A percentile compares a stretch with the other conserved stretches of the same genome.
These are phyloP conservation scores for Pythium vanterpoolii DNA, from an alignment of 352 stramenopile species.

Conservation along the genomic window DNA sequence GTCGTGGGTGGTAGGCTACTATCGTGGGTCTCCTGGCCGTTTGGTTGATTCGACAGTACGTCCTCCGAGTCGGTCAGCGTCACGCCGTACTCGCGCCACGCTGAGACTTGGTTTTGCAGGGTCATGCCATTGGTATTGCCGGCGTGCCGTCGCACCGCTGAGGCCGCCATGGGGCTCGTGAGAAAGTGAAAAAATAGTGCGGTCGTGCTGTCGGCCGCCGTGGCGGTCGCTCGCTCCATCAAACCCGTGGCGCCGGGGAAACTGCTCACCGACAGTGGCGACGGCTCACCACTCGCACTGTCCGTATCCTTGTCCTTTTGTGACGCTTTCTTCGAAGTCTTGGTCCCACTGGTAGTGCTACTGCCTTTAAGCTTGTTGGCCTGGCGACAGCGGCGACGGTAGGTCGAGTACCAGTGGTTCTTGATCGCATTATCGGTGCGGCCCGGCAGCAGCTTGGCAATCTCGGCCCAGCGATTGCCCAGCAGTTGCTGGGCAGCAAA, in stretches of 20 bases:
- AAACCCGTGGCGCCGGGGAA: not conserved
- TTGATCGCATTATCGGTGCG: conserved; percentile 87
- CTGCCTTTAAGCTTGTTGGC: conserved; percentile 37
- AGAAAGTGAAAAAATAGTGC: conserved; percentile 31
- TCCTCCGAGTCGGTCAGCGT: conserved; percentile 29
- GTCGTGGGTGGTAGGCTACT: not conserved
- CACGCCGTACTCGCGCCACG: conserved; percentile 43
- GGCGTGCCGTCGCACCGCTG: not conserved
- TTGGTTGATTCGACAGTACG: conserved; percentile 1
- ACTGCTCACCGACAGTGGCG: conserved; percentile 38
- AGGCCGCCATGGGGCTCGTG: conserved; percentile 5
- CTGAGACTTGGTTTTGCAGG: conserved; percentile 58
- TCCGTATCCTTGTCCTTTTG: not conserved
- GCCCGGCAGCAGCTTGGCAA: conserved; percentile 96
- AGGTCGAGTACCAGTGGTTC: conserved; percentile 86
- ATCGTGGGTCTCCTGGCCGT: not conserved
- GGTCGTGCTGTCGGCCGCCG: not conserved
- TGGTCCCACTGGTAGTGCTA: not conserved
- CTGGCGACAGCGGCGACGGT: conserved; percentile 51
- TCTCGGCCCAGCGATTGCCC: conserved; percentile 97
- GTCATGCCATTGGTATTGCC: conserved; percentile 10
- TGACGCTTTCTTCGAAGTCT: not conserved
- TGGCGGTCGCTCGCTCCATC: not conserved
- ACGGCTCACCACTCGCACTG: conserved; percentile 14
- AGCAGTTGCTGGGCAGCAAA: conserved; percentile 58